Conservation (phyloP, 1,139 yeast genomes). For the Yamadazyma aaseri region DNA sequence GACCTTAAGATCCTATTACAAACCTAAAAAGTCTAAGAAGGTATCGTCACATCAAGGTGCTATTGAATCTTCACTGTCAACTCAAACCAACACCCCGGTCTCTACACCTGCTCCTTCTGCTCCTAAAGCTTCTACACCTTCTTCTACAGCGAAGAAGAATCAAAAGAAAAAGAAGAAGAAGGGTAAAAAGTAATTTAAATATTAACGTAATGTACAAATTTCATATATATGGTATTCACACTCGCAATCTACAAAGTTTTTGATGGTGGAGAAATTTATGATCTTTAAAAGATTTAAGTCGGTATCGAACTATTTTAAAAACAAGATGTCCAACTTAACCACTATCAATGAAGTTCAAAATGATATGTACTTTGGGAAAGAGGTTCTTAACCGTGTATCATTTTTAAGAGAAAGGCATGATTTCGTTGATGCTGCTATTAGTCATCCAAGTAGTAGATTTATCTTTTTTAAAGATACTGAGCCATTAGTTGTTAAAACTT, state of each 20-base stretch:
- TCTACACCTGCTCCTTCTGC: conserved; percentile 19
- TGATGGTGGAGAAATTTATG: conserved; percentile 4
- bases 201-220: neutral
- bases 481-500: conserved; percentile 36
- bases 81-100: conserved; percentile 16
- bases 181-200: conserved; percentile 1
- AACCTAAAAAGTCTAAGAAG: conserved; percentile 64
- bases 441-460: conserved; percentile 54
- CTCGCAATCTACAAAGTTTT: neutral
- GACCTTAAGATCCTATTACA: conserved; percentile 80
- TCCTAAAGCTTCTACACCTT: conserved; percentile 15
- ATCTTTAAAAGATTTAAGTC: conserved; percentile 13
- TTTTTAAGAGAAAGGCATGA: conserved; percentile 67
- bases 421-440: conserved; percentile 55
- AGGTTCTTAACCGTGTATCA: conserved; percentile 73
- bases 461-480: conserved; percentile 44
- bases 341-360: conserved; percentile 24
- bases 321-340: conserved; percentile 17
- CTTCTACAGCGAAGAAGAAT: conserved; percentile 31
- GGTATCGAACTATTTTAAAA: conserved; percentile 13
- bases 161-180: conserved; percentile 53
- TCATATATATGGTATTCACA: neutral
- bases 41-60: conserved; percentile 65
- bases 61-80: conserved; percentile 36
- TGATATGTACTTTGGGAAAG: conserved; percentile 49